Conservation (phyloP, 208 protist species). For the Trichomonas vaginalis region DNA sequence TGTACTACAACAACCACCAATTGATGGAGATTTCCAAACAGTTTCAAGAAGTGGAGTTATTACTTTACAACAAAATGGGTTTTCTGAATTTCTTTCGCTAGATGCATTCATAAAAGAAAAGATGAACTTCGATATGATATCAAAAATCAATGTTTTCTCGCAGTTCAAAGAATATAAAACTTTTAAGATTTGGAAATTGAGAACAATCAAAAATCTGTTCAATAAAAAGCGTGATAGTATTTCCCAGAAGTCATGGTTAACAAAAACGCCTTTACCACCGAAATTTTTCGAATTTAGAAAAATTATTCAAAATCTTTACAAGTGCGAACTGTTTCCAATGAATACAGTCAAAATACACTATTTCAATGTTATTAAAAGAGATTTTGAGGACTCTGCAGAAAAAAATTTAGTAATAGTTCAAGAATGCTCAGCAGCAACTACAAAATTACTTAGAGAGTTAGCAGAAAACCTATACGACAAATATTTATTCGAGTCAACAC, state of each 20-base stretch:
- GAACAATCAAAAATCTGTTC: neutral
- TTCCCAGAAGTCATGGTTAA: neutral
- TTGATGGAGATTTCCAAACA: neutral
- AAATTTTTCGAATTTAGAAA: neutral
- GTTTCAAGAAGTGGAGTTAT: neutral
- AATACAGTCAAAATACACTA: neutral
- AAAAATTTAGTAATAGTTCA: neutral
- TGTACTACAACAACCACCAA: neutral
- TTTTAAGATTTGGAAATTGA: neutral
- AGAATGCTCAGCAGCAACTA: neutral
- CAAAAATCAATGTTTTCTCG: neutral
- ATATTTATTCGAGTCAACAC: neutral
- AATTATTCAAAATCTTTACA: neutral
- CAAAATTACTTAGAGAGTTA: neutral
- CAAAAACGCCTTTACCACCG: neutral
- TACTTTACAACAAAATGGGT: neutral
- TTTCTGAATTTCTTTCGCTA: neutral
- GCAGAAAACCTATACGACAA: neutral
- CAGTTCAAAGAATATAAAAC: neutral
- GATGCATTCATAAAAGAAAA: neutral
- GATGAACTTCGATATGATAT: neutral
- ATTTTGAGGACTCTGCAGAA: neutral
- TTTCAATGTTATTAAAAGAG: neutral
- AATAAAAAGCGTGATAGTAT: neutral
- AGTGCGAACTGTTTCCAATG: neutral